Evolutionary conservation across 169 alveolate genomes (phyloP).

Genomic region (Plasmodium relictum): DNA sequence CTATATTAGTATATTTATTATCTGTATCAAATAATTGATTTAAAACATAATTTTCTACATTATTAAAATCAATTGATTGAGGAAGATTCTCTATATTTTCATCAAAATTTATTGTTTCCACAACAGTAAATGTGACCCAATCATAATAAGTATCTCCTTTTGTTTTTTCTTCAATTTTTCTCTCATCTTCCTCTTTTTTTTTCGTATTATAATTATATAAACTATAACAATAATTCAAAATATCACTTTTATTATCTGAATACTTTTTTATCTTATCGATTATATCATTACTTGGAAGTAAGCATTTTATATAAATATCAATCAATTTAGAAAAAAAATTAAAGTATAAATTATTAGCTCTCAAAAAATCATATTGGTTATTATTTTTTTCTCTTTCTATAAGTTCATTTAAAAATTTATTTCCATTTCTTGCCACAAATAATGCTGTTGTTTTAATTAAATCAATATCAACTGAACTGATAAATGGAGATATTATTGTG

Average conservation of each 20-base stretch:
- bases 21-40: conserved; percentile 66
- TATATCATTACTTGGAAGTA: conserved; percentile 92
- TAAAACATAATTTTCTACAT: conserved; percentile 74
- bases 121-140: conserved; percentile 93
- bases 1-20: conserved; percentile 79
- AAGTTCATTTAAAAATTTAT: conserved; percentile 93
- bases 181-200: conserved; percentile 89
- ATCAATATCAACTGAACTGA: conserved; percentile 86
- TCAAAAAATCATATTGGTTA: conserved; percentile 95
- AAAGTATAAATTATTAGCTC: conserved; percentile 96
- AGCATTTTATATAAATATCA: conserved; percentile 95
- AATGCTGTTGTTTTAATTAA: conserved; percentile 96
- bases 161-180: conserved; percentile 86
- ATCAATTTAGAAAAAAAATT: conserved; percentile 94
- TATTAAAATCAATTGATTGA: conserved; percentile 72
- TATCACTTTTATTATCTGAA: conserved; percentile 84
- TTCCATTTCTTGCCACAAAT: conserved; percentile 98
- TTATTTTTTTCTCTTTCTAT: conserved; percentile 88
- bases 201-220: conserved; percentile 85
- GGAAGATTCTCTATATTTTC: conserved; percentile 48
- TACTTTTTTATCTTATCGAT: conserved; percentile 89
- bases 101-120: conserved; percentile 90
- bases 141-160: conserved; percentile 89
- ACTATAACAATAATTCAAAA: conserved; percentile 78
- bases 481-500: conserved; percentile 89